Percentiles rank a stretch among this genome's conserved stretches.
Evolutionary conservation across 148 eudicot species (phyloP).

Genomic region (Chenopodium quinoa): DNA sequence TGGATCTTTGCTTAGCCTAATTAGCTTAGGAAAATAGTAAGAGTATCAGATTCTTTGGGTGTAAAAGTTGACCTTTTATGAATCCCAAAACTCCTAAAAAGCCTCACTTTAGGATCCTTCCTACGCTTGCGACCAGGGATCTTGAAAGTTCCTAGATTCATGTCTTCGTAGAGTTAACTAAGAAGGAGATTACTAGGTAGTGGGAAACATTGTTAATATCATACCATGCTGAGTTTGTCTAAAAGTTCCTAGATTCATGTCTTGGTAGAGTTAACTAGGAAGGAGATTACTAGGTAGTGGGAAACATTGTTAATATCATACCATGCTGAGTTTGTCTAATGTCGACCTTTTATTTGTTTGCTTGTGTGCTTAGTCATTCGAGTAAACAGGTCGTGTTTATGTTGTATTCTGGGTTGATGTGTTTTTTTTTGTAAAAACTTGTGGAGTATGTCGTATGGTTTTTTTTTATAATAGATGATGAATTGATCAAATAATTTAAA

Average conservation of each 20-base stretch:
- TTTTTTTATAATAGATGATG: background rate
- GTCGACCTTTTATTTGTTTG: background rate
- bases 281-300: background rate
- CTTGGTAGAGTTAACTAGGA: conserved; percentile 20
- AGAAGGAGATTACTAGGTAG: background rate
- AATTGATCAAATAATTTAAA: too few species aligned
- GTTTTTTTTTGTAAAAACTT: background rate
- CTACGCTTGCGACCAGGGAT: conserved; percentile 22
- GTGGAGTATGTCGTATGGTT: background rate
- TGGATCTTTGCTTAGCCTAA: background rate
- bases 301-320: background rate
- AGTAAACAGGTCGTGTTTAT: background rate
- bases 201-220: background rate
- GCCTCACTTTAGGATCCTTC: conserved; percentile 23
- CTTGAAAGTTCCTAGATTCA: conserved; percentile 31
- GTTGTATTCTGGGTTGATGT: background rate
- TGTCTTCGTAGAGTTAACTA: conserved; percentile 19
- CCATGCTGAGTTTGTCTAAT: background rate
- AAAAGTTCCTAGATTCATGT: conserved; percentile 26
- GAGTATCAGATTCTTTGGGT: conserved; percentile 38
- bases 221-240: background rate
- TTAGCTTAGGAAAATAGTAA: conserved; percentile 20
- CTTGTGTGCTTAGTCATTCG: background rate
- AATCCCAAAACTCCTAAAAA: conserved; percentile 25
- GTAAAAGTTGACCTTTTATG: conserved; percentile 27